Base-by-base conservation (phyloP, 2,329 filamentous ascomycete genomes). In the Colletotrichum sp. region DNA sequence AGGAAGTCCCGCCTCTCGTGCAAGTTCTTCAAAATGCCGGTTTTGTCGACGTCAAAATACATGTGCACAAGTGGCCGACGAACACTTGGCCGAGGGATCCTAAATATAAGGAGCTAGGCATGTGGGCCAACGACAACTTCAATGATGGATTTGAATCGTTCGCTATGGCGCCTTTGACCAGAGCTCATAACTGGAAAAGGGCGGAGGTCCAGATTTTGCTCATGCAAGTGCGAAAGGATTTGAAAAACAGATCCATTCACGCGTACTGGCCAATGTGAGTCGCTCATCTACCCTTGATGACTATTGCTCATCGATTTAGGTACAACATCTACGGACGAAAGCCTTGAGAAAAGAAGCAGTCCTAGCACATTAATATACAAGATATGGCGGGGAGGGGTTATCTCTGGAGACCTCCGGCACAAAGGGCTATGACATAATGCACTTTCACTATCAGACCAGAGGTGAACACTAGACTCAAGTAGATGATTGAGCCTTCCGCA, bases 161-260 rank as follows among this genome's bases (percentile, higher is more conserved):
- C 55, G 80, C 78, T 6, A 79, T 86, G 69, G 84, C 83, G 6
- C 77, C 85, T 13, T 81, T 84, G 30, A 83, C 80, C 9, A 80
- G 81, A 62, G 79, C 73, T n/a, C 74, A 84, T 18, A 80, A 79
- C 28, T 82, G 81, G 83, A 76, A 78, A 5, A 32, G 59, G 8
- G 81, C 83, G 72, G 81, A 82, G 59, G 81, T 84, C 16, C 80
- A 84, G 71, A 55, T 80, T 1, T 76, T 84, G 15, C 78, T 84
- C 13, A 75, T 80, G 15, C 78, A 80, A 16, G 83, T 84, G 24
- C 78, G 81, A 60, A 80, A 80, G 44, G 81, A 84, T 57, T 63
- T 83, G 72, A 2, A 10, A 2, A 77, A 83, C 72, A 72, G 75
- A 34, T 78, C 77, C 24, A 83, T 84, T 32, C 83, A 84, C 44